Conservation (phyloP, 2,329 filamentous ascomycete species). For the Tolypocladium ovalisporum region DNA sequence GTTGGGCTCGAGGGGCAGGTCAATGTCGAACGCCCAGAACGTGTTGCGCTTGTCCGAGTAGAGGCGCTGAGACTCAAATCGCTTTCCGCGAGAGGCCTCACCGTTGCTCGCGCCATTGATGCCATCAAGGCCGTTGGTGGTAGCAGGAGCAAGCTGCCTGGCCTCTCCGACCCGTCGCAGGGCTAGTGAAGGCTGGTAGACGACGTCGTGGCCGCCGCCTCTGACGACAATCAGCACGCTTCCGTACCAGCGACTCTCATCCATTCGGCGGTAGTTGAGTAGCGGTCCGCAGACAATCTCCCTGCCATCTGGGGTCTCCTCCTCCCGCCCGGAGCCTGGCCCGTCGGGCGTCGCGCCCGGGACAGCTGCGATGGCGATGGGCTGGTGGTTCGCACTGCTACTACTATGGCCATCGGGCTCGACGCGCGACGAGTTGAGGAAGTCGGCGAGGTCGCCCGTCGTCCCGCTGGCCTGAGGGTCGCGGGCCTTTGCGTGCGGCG, state of each 20-base stretch:
- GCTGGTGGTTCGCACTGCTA: constrained; percentile 28
- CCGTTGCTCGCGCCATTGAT: constrained; percentile 15
- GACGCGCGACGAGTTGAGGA: constrained; percentile 44
- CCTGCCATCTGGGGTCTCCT: constrained; percentile 30
- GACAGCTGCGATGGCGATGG: constrained; percentile 35
- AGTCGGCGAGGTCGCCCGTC: constrained; percentile 42
- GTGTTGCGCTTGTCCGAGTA: constrained; percentile 60
- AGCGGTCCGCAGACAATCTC: constrained; percentile 63
- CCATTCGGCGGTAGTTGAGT: constrained; percentile 69
- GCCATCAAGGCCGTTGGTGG: constrained; percentile 14
- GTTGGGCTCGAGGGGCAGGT: constrained; percentile 58
- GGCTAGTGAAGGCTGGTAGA: constrained; percentile 46
- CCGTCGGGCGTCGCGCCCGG: constrained; percentile 19
- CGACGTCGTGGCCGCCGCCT: constrained; percentile 52
- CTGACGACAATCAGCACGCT: constrained; percentile 76
- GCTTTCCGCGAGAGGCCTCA: constrained; percentile 30
- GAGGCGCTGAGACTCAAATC: constrained; percentile 35
- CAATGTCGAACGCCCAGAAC: constrained; percentile 86
- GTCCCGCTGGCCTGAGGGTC: constrained; percentile 23
- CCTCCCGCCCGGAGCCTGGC: constrained; percentile 7
- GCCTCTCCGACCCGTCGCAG: constrained; percentile 32
- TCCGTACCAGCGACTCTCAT: constrained; percentile 65
- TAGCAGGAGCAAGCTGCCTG: constrained; percentile 4
- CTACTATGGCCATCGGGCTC: constrained; percentile 24
- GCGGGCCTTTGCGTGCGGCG: constrained; percentile 14